Conservation (phyloP, 1,139 yeast species). For the Kodamaea derodonti region DNA sequence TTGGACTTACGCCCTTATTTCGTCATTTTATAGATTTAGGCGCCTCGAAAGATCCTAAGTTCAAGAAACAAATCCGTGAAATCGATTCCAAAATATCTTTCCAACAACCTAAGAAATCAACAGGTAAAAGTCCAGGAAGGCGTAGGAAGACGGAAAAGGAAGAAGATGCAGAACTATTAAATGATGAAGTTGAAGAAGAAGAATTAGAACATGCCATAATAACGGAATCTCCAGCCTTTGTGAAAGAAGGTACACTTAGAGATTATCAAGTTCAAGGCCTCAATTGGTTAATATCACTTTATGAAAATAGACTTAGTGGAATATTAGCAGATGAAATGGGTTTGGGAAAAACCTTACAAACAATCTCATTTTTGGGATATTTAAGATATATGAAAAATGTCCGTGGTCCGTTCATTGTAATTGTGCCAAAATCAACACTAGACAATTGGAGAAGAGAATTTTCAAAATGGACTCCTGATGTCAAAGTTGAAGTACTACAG, state of each 20-base stretch:
- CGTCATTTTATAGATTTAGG: constrained; percentile 83
- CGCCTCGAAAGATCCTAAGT: constrained; percentile 68
- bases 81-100: constrained; percentile 42
- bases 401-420: constrained; percentile 88
- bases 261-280: constrained; percentile 64
- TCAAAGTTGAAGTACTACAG: constrained; percentile 76
- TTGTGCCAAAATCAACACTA: constrained; percentile 91
- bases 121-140: constrained; percentile 15
- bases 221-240: constrained; percentile 75
- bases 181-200: constrained; percentile 60
- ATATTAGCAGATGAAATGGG: constrained; percentile 52
- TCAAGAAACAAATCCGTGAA: constrained; percentile 54
- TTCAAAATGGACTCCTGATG: constrained; percentile 95
- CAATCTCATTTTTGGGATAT: constrained; percentile 71
- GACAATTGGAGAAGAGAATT: constrained; percentile 97
- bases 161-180: constrained; percentile 83
- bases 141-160: constrained; percentile 80
- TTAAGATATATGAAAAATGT: constrained; percentile 70
- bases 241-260: constrained; percentile 62
- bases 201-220: constrained; percentile 59
- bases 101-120: constrained; percentile 10
- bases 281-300: constrained; percentile 44
- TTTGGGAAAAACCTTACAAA: constrained; percentile 46
- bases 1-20: constrained; percentile 81
- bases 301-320: constrained; percentile 43